phyloP scores from a whole-genome alignment of 148 eudicot genomes.

The Silene conica region DNA sequence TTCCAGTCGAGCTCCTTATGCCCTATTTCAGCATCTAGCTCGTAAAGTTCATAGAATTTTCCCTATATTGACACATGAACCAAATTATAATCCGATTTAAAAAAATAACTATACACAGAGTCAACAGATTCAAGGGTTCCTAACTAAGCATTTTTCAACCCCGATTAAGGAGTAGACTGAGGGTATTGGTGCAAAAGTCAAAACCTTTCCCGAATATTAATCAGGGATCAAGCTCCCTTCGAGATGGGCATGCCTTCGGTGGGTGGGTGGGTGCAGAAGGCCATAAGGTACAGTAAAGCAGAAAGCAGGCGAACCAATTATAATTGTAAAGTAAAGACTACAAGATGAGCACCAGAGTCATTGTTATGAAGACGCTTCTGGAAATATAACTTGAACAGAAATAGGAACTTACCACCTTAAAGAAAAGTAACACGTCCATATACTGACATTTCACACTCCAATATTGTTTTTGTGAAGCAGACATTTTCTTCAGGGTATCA shows the following conservation, averaged over 20 bases:
- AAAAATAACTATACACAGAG: neutral
- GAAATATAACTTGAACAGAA: neutral
- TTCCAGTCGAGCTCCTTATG: constrained; percentile 99
- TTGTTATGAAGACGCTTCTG: neutral
- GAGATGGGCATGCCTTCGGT: no score
- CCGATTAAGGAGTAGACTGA: no score
- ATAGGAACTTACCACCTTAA: constrained; percentile 79
- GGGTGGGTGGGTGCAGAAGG: neutral
- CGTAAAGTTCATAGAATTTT: constrained; percentile 95
- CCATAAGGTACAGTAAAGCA: neutral
- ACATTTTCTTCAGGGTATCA: constrained; percentile 75
- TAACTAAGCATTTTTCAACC: neutral
- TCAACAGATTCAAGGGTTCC: neutral
- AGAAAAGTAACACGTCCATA: constrained; percentile 88
- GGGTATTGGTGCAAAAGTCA: no score
- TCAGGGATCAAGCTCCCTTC: no score
- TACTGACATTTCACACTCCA: constrained; percentile 84
- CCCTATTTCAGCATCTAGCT: constrained; percentile 96
- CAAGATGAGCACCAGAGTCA: neutral
- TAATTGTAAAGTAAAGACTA: neutral
- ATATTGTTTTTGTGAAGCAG: constrained; percentile 95
- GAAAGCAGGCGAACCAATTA: neutral
- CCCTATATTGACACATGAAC: constrained; percentile 44
- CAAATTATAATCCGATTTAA: neutral
- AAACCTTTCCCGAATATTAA: no score